Base-by-base conservation (phyloP, 2,329 filamentous ascomycete species). In the Lojkania enalia region DNA sequence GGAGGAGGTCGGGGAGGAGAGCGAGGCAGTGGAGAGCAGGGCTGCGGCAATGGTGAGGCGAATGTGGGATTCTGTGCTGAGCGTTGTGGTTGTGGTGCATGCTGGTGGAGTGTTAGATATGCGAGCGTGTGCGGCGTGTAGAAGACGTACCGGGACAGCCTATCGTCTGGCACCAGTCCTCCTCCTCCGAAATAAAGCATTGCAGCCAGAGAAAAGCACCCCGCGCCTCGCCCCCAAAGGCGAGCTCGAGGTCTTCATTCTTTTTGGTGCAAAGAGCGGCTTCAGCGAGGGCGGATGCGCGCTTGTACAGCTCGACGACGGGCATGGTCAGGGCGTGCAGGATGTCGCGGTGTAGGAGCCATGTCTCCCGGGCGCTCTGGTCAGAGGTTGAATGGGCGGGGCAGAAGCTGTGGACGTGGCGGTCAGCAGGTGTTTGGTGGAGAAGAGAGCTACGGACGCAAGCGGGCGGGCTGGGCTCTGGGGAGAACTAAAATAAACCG, bases 181-280 rank as follows among this genome's bases (percentile, higher is more conserved):
- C 74, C 51, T 80, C 79, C 39, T 81, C 79, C 9, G 69, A 71
- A 16, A 83, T 62, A 46, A 83, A 81, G 63, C 78, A 82, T 49
- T 82, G 77, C 25, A 84, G 70, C 74, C 79, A 83, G 40, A 81
- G 67, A 57, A 80, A 83, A 1, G 80, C 79, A 47, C 75, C 75
- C 33, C 80, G 75, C 3, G 79, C 79, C 40, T 79, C 76, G 4
- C 78, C 77, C 1, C 74, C 72, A 60, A 81, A 83, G 2, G 79
- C 80, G 31, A 79, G 73, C 56, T 83, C 80, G 4, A 79, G 72
- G 44, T 83, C 80, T 42, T 76, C 72, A 13, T 71, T 70, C 45
- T 73, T 74, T 30, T 65, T 64, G 20, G 71, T 74, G 45, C 75
- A 74, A 7, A 81, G 70, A 1, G 73, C 74, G 16, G 72, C 72